Evolutionary conservation across 129 eudicot species (phyloP).

Genomic region (Lonicera japonica): DNA sequence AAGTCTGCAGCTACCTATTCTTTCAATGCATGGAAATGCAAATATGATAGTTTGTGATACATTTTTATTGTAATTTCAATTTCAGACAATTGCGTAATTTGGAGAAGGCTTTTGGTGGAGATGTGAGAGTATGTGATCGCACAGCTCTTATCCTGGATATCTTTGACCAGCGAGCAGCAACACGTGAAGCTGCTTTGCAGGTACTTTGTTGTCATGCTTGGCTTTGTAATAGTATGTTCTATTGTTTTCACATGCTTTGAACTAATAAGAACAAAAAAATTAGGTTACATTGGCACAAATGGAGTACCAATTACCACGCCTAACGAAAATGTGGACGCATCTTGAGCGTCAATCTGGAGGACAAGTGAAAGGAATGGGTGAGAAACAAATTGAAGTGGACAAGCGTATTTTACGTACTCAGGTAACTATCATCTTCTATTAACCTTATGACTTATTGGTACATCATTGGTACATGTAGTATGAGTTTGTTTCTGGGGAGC

Average conservation of each 20-base stretch:
- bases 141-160: constrained; percentile 96
- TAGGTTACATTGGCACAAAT: constrained; percentile 94
- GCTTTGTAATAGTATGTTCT: neutral
- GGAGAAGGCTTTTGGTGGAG: constrained; percentile 89
- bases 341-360: constrained; percentile 99
- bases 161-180: constrained; percentile 93
- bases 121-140: constrained; percentile 91
- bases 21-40: constrained; percentile 9
- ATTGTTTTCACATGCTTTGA: constrained; percentile 4
- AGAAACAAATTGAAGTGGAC: constrained; percentile 99
- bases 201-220: constrained; percentile 18
- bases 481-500: constrained; percentile 7
- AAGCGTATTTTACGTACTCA: constrained; percentile 90
- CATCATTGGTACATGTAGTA: neutral
- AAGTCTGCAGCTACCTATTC: neutral
- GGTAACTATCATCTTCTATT: constrained; percentile 45
- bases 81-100: constrained; percentile 88
- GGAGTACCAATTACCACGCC: constrained; percentile 92
- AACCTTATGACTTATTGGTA: too few species aligned
- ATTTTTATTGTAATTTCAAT: constrained; percentile 8
- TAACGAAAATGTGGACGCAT: constrained; percentile 96
- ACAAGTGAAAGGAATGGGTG: constrained; percentile 99
- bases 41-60: neutral
- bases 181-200: constrained; percentile 98
- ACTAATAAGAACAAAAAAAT: constrained; percentile 4